Base-by-base conservation (phyloP, 192 early-diverging fungal genomes). In the Coemansia sp. region DNA sequence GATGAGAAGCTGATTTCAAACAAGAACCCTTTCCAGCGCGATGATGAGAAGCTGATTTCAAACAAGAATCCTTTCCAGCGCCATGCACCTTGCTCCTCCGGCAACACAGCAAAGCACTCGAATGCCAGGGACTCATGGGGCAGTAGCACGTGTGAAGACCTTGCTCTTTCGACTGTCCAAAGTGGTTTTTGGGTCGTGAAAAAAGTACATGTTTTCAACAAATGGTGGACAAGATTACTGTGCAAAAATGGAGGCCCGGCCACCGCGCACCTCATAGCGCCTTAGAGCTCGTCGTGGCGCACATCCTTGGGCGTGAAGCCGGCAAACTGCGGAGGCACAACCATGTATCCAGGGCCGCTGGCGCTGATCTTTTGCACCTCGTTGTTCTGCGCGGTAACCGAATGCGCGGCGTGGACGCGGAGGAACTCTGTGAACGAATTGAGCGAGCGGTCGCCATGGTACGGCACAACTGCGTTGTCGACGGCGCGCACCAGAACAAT, bases 401-500 rank as follows among this genome's bases (percentile, higher is more conserved):
- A 62, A 60, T 84, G 85, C 49, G 86, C 78, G 20, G 85, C 89
- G 69, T 97, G 87, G 65, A 80, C 78, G 44, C 81, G 82, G 45
- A 99, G 67, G 80, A 97, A 99, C 61, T 85, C 79, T 57, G 89
- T 66, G 62, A 99, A 78, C 58, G 84, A 85, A 61, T 90, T 89
- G 52, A 92, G 55, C 35, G 87, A 79, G 60, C 97, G 91, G 83
- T 94, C 87, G 62, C 96, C 91, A 20, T 87, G 68, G 85, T 93
- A 99, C 62, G 87, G 81, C 64, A 96, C 80, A 55, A 92, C 74
- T 60, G 86, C 88, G 51, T 96, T 92, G 75, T 82, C 83, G 16
- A 83, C 84, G 36, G 93, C 94, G 85, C 95, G 95, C 84, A 95
- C 88, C 63, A 98, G 85, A 76, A 92, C 90, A 56, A 99, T 82